These are phyloP conservation scores for Themeda triandra DNA, from an alignment of 176 grass and related monocot species.

Conservation along the genomic window DNA sequence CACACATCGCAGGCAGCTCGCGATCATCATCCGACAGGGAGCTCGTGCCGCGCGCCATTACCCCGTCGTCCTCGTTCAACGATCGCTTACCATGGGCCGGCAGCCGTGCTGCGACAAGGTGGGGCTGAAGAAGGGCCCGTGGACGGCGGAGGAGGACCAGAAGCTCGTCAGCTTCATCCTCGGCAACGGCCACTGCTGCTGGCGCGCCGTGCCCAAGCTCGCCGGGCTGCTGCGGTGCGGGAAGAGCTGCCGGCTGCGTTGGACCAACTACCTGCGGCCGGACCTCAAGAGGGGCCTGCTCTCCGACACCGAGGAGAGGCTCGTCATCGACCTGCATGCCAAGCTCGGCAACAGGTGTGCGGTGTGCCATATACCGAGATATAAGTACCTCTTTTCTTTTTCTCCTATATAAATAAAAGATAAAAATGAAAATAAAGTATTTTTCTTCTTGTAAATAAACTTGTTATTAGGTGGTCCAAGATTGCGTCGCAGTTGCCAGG, in stretches of 20 bases:
- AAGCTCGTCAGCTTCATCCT: conserved; percentile 79
- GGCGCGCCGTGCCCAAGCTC: conserved; percentile 77
- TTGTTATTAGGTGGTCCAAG: conserved; percentile 67
- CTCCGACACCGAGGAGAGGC: conserved; percentile 52
- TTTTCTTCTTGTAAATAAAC: no score
- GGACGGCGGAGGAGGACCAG: conserved; percentile 75
- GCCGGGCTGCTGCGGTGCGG: conserved; percentile 83
- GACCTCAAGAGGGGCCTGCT: conserved; percentile 77
- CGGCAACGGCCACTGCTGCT: conserved; percentile 63
- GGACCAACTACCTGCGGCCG: conserved; percentile 93
- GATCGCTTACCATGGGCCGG: no score
- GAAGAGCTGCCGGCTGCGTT: conserved; percentile 91
- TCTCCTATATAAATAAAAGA: no score
- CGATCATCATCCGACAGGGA: no score
- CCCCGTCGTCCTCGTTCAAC: no score
- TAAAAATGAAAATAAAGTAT: no score
- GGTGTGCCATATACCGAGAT: no score
- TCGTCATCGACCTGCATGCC: conserved; percentile 53
- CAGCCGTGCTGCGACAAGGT: conserved; percentile 86
- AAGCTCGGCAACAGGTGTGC: conserved; percentile 63
- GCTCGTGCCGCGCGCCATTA: neutral
- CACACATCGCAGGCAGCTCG: neutral
- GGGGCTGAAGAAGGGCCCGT: conserved; percentile 73
- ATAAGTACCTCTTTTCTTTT: no score
- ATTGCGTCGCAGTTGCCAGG: conserved; percentile 58